These are phyloP conservation scores for Ceratobasidium sp. DNA, from an alignment of 1,284 basidiomycete species.

Conservation along the genomic window DNA sequence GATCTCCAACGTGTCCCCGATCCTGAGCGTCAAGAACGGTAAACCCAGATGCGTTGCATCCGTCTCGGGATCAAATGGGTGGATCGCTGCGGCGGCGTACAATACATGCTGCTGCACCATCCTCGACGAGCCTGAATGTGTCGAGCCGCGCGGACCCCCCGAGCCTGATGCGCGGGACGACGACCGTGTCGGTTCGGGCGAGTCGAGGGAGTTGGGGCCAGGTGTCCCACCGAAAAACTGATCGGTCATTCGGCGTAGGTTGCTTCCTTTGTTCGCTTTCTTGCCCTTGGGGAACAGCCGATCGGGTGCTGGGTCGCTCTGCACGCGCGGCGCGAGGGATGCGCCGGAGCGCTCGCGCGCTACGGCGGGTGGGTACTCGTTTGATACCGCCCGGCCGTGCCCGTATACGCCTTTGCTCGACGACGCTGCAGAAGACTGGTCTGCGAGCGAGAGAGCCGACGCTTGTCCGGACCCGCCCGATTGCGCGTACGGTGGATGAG, in stretches of 20 bases:
- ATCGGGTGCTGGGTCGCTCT: constrained; percentile 6
- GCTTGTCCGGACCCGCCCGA: background rate
- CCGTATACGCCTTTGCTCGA: constrained; percentile 10
- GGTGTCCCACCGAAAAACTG: constrained; percentile 39
- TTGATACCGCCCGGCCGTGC: constrained; percentile 17
- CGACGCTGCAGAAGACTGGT: constrained; percentile 7
- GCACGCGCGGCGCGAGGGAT: constrained; percentile 1
- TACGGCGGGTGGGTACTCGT: constrained; percentile 1
- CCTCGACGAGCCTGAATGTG: constrained; percentile 7
- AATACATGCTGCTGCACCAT: constrained; percentile 55
- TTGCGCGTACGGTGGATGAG: constrained; percentile 17
- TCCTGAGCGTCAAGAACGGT: constrained; percentile 74
- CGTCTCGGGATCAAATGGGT: constrained; percentile 70
- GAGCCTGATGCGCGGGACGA: constrained; percentile 21
- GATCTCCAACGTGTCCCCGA: constrained; percentile 71
- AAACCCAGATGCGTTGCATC: constrained; percentile 67
- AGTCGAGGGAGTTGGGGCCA: background rate
- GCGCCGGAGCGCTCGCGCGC: background rate
- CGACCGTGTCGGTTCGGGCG: background rate
- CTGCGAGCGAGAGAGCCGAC: constrained; percentile 18
- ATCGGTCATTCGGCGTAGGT: constrained; percentile 32
- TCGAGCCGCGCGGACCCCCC: background rate
- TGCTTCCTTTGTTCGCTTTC: constrained; percentile 23
- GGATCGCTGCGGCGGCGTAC: constrained; percentile 73
- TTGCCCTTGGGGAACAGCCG: constrained; percentile 7